Evolutionary conservation across 2,329 filamentous ascomycete species (phyloP).

Genomic region (Penicillium sp.): DNA sequence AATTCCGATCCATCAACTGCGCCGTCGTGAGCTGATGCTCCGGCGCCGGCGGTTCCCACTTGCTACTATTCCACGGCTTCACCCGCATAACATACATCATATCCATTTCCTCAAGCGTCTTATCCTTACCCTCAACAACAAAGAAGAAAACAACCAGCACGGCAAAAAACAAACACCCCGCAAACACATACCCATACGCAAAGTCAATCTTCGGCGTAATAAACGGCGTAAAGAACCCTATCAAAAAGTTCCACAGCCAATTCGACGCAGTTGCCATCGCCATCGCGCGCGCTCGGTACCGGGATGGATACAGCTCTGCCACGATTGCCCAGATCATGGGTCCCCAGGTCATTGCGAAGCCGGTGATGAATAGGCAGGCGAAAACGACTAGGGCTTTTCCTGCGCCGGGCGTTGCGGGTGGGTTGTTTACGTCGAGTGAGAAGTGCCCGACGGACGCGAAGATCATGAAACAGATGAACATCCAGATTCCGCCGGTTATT

Average conservation of each 20-base stretch:
- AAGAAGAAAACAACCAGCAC: constrained; percentile 72
- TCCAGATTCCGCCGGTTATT: constrained; percentile 68
- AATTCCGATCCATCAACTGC: constrained; percentile 29
- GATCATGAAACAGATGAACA: constrained; percentile 67
- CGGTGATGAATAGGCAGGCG: constrained; percentile 72
- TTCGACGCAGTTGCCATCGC: constrained; percentile 76
- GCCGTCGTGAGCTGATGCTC: constrained; percentile 32
- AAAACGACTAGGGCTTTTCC: constrained; percentile 72
- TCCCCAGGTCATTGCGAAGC: constrained; percentile 71
- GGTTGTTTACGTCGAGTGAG: constrained; percentile 41
- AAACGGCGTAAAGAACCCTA: constrained; percentile 78
- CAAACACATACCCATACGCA: constrained; percentile 77
- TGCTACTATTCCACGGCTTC: constrained; percentile 61
- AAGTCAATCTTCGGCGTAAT: constrained; percentile 74
- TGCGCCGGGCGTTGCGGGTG: constrained; percentile 49
- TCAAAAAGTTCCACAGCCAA: constrained; percentile 74
- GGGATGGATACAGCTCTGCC: constrained; percentile 46
- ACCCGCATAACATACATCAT: constrained; percentile 71
- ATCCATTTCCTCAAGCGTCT: constrained; percentile 75
- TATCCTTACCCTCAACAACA: constrained; percentile 71
- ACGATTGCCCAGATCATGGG: constrained; percentile 59
- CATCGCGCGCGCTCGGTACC: constrained; percentile 71
- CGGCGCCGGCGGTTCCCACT: constrained; percentile 42
- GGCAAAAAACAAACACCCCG: constrained; percentile 68
- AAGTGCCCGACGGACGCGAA: constrained; percentile 64